A percentile compares a stretch with the other conserved stretches of the same genome.
Conservation (phyloP, 441 rosid genomes). For the Cnidoscolus chayamansa region DNA sequence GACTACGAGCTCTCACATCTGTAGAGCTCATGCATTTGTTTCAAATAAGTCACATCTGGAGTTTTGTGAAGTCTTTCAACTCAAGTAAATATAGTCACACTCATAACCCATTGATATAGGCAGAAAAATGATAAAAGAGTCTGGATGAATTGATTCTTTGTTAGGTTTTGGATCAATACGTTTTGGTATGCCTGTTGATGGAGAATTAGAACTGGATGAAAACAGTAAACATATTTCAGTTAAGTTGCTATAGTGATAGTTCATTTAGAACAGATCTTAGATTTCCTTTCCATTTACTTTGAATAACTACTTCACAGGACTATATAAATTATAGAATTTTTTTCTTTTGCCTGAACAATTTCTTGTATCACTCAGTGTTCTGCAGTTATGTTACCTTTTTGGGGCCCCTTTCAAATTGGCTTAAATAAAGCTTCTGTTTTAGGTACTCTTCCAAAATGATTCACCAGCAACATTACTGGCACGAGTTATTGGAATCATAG, state of each 20-base stretch:
- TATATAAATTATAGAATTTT: not conserved
- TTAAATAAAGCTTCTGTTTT: conserved; percentile 23
- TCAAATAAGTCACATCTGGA: not conserved
- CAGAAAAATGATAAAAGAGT: too few species aligned
- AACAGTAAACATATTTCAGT: too few species aligned
- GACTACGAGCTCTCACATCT: not conserved
- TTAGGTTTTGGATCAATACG: too few species aligned
- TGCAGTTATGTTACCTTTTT: not conserved
- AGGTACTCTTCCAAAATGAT: conserved; percentile 98
- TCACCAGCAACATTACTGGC: conserved; percentile 92
- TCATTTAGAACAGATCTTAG: not conserved
- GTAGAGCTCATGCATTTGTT: not conserved
- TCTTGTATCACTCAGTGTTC: not conserved
- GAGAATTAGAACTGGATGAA: too few species aligned
- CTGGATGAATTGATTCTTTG: too few species aligned
- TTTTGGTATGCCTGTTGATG: too few species aligned
- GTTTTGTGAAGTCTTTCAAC: not conserved
- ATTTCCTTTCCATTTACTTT: not conserved
- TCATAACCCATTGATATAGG: not conserved
- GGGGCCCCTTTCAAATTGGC: conserved; percentile 19
- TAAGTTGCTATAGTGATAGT: too few species aligned
- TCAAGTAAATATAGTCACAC: not conserved
- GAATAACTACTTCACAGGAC: not conserved
- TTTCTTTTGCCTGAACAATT: conserved; percentile 6
- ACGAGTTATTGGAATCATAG: conserved; percentile 82